phyloP scores from a whole-genome alignment of 352 stramenopile species.

The Globisporangium sylvaticum region DNA sequence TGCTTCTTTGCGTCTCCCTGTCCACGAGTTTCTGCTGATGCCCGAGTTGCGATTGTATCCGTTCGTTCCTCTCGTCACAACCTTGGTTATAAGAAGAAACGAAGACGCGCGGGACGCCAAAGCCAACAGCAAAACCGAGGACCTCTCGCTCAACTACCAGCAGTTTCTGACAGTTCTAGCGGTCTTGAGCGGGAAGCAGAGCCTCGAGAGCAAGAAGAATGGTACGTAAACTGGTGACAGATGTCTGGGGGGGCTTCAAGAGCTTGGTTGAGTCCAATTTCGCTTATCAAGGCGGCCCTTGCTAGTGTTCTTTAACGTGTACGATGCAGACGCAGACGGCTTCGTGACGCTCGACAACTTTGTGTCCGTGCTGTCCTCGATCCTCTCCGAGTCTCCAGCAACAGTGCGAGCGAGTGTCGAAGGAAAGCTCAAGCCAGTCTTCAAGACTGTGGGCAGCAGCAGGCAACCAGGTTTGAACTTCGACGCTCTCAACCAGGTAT shows the following conservation, averaged over 20 bases:
- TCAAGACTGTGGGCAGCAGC: not conserved
- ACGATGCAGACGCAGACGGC: slow-evolving; percentile 32
- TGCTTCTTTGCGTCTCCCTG: slow-evolving; percentile 5
- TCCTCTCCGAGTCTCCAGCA: slow-evolving; percentile 7
- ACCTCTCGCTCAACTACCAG: slow-evolving; percentile 18
- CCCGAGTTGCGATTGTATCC: slow-evolving; percentile 30
- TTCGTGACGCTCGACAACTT: slow-evolving; percentile 29
- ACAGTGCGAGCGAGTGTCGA: slow-evolving; percentile 12
- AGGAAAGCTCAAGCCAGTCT: slow-evolving; percentile 14
- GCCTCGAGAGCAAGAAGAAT: slow-evolving; percentile 28
- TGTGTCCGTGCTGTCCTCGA: slow-evolving; percentile 18
- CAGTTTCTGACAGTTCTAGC: slow-evolving; percentile 30
- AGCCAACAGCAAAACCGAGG: not conserved
- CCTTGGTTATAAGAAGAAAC: slow-evolving; percentile 3
- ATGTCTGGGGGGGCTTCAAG: too few species aligned
- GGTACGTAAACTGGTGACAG: slow-evolving; percentile 10
- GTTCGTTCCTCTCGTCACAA: slow-evolving; percentile 19
- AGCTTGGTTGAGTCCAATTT: too few species aligned
- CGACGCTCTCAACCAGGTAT: slow-evolving; percentile 21
- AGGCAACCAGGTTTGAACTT: not conserved
- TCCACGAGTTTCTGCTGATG: slow-evolving; percentile 22
- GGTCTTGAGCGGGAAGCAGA: slow-evolving; percentile 37
- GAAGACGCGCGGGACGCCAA: not conserved
- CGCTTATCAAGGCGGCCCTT: too few species aligned
- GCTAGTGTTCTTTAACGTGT: slow-evolving; percentile 41